Base-by-base conservation (phyloP, 371 early-diverging fungal genomes). In the Parasitella parasitica region DNA sequence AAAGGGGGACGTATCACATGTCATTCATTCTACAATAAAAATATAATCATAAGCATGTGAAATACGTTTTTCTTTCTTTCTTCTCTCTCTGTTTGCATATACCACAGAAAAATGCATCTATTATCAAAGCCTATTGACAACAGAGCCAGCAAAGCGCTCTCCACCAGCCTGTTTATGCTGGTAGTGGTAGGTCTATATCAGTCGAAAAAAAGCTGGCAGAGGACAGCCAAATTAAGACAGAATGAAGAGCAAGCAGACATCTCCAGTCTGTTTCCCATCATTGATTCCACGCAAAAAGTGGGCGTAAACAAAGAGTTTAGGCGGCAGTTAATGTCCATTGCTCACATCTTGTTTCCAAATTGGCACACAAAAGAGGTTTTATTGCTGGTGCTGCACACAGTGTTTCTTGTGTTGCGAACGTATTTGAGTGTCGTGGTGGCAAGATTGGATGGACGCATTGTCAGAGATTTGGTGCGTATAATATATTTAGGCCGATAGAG, bases 401-500 rank as follows among this genome's bases (percentile, higher is more conserved):
- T 84, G 30, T 97, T 97, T 75, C 75, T 98, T 54, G 83, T 98
- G 1, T 81, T 95, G 27, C 76, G 98, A 63, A 97, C 98, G 0
- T 95, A 92, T 70, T 78, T 98, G 57, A 89, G 91, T 70, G 94
- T 98, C 8, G 86, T 96, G 0, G 94, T 95, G 13, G 97, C 98
- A 30, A 84, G 91, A 63, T 80, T 97, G 28, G 98, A 98, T 69
- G 98, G 97, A 57, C 80, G 86, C 38, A 95, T 98, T 63, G 97
- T 96, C 59, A 88, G 89, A 76, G 90, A 95, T 69, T 76, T 97
- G 83, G 96, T 96, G 73, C 67, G 67, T 43, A n/a, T 34, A 9
- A 16, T 34, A 13, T 32, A 24, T 58, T 52, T 41, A 6, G 15
- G 22, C 34, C 34, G 6, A 37, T 13, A 12, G 38, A 37, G 38